Base-by-base conservation (phyloP, 163 green algal species). In the Botryococcus braunii region DNA sequence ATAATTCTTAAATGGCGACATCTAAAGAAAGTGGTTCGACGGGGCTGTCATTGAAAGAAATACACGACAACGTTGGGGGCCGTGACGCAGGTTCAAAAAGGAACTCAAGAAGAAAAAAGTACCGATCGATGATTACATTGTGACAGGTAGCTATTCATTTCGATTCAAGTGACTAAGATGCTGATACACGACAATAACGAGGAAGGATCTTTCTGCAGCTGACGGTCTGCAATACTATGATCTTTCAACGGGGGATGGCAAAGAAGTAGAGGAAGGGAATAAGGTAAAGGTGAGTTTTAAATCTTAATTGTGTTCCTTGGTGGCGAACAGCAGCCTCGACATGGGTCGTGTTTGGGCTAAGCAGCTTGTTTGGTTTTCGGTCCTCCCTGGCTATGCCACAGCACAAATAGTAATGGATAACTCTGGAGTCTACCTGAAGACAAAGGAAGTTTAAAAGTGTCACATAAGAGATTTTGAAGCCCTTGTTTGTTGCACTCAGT, bases 41-140 rank as follows among this genome's bases (percentile, higher is more conserved):
- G n/a, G n/a, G n/a, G n/a, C n/a, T n/a, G n/a, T n/a, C n/a, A n/a
- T n/a, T n/a, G n/a, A n/a, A n/a, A n/a, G n/a, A n/a, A n/a, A n/a
- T n/a, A n/a, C n/a, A n/a, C n/a, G n/a, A n/a, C n/a, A n/a, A n/a
- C n/a, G n/a, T n/a, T n/a, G n/a, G n/a, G n/a, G n/a, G n/a, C n/a
- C n/a, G n/a, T n/a, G n/a, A n/a, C 38, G 36, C 64, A 86, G 82
- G n/a, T 92, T 92, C 66, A 85, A 85, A 35, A 92, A 92, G 67
- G 85, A 92, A 65, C 74, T 92, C 23, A 92, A 91, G 57, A 90
- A 89, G 66, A 63, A 61, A 9, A 88, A 84, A 40, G 74, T 87
- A 11, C 63, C 77, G 1, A 5, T 78, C 5, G 81, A 86, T 50
- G 81, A 91, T 17, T 92, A 88, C 56, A 65, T 49, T 0, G 29